Evolutionary conservation across 1,284 basidiomycete genomes (phyloP).

Genomic region (Tausonia pullulans): DNA sequence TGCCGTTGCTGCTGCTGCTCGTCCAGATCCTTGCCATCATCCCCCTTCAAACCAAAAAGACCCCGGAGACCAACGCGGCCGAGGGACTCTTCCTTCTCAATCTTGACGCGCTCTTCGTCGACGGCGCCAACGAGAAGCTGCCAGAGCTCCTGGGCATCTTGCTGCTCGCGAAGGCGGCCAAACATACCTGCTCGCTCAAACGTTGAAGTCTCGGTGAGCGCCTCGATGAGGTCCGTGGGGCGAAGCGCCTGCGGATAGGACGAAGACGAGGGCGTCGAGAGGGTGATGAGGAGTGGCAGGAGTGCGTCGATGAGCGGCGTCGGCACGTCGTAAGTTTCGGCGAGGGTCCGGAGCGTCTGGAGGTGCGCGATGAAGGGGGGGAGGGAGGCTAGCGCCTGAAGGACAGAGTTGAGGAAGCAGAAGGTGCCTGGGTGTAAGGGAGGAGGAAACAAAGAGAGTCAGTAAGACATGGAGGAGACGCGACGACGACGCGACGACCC

Average conservation of each 20-base stretch:
- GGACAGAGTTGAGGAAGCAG: conserved; percentile 78
- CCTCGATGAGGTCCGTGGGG: conserved; percentile 53
- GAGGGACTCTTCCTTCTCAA: neutral
- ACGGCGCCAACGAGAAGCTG: conserved; percentile 68
- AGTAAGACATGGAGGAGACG: conserved; percentile 21
- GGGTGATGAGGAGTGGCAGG: conserved; percentile 32
- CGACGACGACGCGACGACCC: no score
- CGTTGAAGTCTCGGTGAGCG: conserved; percentile 42
- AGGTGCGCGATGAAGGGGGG: conserved; percentile 60
- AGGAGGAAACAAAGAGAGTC: conserved; percentile 67
- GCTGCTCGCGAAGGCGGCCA: conserved; percentile 67
- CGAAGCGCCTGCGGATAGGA: conserved; percentile 44
- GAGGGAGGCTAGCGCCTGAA: conserved; percentile 69
- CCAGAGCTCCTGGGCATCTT: conserved; percentile 80
- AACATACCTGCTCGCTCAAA: conserved; percentile 40
- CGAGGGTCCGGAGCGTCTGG: conserved; percentile 52
- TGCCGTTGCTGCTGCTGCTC: neutral
- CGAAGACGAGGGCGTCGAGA: conserved; percentile 31
- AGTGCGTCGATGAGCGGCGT: conserved; percentile 66
- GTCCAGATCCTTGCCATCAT: neutral
- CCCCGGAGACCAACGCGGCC: neutral
- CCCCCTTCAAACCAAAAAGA: neutral
- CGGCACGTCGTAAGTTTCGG: conserved; percentile 55
- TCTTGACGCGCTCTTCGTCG: conserved; percentile 50
- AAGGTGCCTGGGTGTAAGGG: conserved; percentile 61